Conservation (phyloP, 805 yeast genomes). For the Candida manassasensis region DNA sequence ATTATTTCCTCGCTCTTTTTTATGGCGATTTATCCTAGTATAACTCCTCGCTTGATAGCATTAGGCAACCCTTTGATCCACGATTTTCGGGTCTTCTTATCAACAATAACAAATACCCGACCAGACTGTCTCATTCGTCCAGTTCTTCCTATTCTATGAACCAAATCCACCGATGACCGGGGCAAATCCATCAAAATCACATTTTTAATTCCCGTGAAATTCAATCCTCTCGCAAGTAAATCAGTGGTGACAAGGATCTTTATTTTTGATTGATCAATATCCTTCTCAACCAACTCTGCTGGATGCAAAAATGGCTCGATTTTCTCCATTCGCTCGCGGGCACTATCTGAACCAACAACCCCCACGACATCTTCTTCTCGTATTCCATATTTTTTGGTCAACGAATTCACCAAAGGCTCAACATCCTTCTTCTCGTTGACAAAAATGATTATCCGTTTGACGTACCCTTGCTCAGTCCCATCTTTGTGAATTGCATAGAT, state of each 20-base stretch:
- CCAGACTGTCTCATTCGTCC: constrained; percentile 91
- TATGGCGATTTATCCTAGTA: constrained; percentile 23
- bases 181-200: constrained; percentile 86
- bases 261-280: constrained; percentile 29
- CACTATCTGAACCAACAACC: constrained; percentile 60
- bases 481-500: constrained; percentile 80
- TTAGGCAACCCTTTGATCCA: constrained; percentile 82
- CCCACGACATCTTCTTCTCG: constrained; percentile 49
- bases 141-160: constrained; percentile 91
- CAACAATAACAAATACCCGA: constrained; percentile 75
- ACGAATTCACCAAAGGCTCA: constrained; percentile 48
- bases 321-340: constrained; percentile 54
- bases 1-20: constrained; percentile 10
- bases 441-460: constrained; percentile 79
- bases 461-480: constrained; percentile 70
- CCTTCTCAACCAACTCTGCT: constrained; percentile 42
- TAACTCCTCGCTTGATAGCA: constrained; percentile 51
- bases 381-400: constrained; percentile 38
- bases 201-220: constrained; percentile 76
- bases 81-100: constrained; percentile 57
- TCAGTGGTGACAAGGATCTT: constrained; percentile 85
- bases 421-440: constrained; percentile 73
- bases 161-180: constrained; percentile 72
- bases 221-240: constrained; percentile 83
- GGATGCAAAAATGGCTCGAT: constrained; percentile 62